A percentile compares a stretch with the other conserved stretches of the same genome.
phyloP scores from a whole-genome alignment of 768 basidiomycete genomes.

The Glaciozyma antarctica region DNA sequence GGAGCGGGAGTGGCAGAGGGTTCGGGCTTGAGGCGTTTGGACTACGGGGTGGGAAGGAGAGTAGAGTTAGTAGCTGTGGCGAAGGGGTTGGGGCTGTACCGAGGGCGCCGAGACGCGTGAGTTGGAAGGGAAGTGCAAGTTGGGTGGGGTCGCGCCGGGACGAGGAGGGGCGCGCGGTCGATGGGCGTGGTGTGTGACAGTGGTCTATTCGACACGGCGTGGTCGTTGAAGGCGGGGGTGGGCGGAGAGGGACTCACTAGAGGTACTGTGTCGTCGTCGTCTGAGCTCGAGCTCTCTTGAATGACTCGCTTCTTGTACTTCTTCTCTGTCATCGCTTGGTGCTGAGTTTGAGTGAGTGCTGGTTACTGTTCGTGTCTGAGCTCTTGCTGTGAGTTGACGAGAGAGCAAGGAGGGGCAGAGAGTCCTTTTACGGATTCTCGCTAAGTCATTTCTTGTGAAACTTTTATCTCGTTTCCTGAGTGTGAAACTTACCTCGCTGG shows the following conservation, averaged over 20 bases:
- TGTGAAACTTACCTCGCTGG: too few species aligned
- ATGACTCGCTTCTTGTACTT: conserved; percentile 33
- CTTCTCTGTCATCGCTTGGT: neutral
- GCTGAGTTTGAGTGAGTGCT: too few species aligned
- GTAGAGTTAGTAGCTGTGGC: neutral
- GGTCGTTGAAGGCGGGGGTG: too few species aligned
- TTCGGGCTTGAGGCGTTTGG: neutral
- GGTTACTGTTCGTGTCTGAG: neutral
- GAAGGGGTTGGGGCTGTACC: neutral
- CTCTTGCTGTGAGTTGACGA: neutral
- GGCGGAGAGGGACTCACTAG: conserved; percentile 8
- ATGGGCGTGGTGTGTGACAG: too few species aligned
- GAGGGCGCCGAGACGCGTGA: neutral
- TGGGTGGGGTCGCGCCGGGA: neutral
- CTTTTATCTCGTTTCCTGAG: neutral
- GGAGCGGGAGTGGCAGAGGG: conserved; percentile 5
- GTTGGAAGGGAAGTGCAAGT: neutral
- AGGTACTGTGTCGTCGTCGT: conserved; percentile 20
- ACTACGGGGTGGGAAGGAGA: neutral
- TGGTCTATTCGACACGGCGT: too few species aligned
- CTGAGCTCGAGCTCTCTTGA: conserved; percentile 15
- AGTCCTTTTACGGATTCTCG: too few species aligned
- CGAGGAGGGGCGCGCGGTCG: too few species aligned
- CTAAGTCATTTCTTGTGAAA: too few species aligned
- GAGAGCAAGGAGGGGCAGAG: too few species aligned